A percentile compares a stretch with the other conserved stretches of the same genome.
phyloP scores from a whole-genome alignment of 306 rosid species.

The Fragaria iinumae region DNA sequence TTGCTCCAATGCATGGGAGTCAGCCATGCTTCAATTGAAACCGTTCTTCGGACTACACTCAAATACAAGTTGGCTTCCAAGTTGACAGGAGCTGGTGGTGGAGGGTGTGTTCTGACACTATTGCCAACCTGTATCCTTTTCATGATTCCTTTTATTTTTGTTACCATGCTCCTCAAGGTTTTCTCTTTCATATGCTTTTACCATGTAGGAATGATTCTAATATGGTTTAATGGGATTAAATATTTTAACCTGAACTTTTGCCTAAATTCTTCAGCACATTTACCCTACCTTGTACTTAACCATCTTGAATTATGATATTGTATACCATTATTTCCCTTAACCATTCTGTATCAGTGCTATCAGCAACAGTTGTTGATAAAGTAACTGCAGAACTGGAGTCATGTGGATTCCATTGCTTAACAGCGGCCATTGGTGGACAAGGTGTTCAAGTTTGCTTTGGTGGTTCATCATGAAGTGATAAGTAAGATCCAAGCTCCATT shows the following conservation, averaged over 20 bases:
- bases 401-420: constrained; percentile 79
- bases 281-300: not conserved
- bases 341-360: constrained; percentile 61
- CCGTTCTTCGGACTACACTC: constrained; percentile 76
- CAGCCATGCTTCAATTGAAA: constrained; percentile 83
- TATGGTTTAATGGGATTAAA: not conserved
- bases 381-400: constrained; percentile 81
- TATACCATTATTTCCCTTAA: constrained; percentile 42
- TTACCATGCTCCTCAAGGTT: constrained; percentile 1
- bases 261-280: not conserved
- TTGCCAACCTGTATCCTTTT: constrained; percentile 89
- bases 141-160: constrained; percentile 10
- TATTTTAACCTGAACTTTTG: not conserved
- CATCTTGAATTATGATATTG: constrained; percentile 1
- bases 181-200: not conserved
- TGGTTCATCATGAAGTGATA: constrained; percentile 43
- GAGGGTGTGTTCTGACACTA: constrained; percentile 95
- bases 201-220: not conserved
- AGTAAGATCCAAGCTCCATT: constrained; percentile 21
- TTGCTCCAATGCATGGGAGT: constrained; percentile 95
- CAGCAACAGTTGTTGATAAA: constrained; percentile 65
- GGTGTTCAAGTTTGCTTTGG: constrained; percentile 69
- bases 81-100: constrained; percentile 98
- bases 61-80: constrained; percentile 85
- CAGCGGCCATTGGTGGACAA: constrained; percentile 69